Percentiles rank a stretch among this genome's conserved stretches.
These are phyloP conservation scores for Choanephora cucurbitarum DNA, from an alignment of 371 early-diverging fungal genomes.

Conservation along the genomic window DNA sequence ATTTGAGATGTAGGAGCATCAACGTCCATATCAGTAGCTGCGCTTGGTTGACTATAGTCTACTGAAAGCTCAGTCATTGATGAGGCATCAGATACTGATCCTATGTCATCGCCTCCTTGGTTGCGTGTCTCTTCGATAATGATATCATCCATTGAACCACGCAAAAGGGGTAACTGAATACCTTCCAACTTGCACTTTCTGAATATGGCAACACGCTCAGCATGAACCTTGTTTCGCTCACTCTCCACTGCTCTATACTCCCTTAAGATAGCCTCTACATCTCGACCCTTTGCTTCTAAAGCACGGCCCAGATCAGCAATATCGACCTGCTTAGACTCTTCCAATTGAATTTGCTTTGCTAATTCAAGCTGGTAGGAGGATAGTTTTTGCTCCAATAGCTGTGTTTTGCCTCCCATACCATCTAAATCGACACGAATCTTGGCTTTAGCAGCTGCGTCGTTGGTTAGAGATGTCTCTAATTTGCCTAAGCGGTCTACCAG, in stretches of 20 bases:
- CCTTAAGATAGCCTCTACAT: slow-evolving; percentile 69
- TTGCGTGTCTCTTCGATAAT: slow-evolving; percentile 61
- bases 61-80: background rate
- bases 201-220: slow-evolving; percentile 78
- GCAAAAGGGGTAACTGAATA: slow-evolving; percentile 77
- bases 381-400: slow-evolving; percentile 34
- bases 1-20: slow-evolving; percentile 48
- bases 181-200: slow-evolving; percentile 91
- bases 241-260: slow-evolving; percentile 68
- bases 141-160: slow-evolving; percentile 71
- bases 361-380: slow-evolving; percentile 40
- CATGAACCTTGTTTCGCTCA: slow-evolving; percentile 72
- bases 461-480: slow-evolving; percentile 40
- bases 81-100: slow-evolving; percentile 6
- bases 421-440: slow-evolving; percentile 38
- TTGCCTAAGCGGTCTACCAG: slow-evolving; percentile 59
- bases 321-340: slow-evolving; percentile 55
- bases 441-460: slow-evolving; percentile 35
- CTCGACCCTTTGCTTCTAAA: slow-evolving; percentile 60
- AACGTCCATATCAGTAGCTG: slow-evolving; percentile 50
- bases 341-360: slow-evolving; percentile 35
- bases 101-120: slow-evolving; percentile 3
- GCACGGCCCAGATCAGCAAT: slow-evolving; percentile 63
- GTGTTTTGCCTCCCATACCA: slow-evolving; percentile 44
- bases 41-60: slow-evolving; percentile 6